Conservation (phyloP, 176 grass and related monocot genomes). For the Puya raimondii region DNA sequence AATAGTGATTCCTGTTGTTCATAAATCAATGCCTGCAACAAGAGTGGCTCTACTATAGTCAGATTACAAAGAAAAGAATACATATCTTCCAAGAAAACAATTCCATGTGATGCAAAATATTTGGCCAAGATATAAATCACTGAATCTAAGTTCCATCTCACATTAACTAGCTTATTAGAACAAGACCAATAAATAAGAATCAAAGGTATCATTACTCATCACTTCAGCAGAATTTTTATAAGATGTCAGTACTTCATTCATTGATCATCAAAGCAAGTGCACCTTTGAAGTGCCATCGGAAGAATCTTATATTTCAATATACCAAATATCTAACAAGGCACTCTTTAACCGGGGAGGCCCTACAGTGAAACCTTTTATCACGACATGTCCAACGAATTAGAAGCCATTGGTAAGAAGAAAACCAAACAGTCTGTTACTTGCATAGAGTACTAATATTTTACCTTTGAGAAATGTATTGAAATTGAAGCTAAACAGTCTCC, state of each 20-base stretch:
- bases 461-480: too few species aligned
- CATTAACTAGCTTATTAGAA: not conserved
- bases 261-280: not conserved
- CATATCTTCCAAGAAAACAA: not conserved
- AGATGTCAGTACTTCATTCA: not conserved
- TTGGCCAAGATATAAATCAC: not conserved
- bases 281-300: not conserved
- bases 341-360: not conserved
- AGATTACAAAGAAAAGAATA: not conserved
- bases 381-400: too few species aligned
- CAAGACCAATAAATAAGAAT: not conserved
- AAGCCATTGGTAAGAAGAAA: too few species aligned
- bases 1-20: not conserved
- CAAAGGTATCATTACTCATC: too few species aligned
- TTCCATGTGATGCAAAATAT: not conserved
- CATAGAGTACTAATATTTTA: too few species aligned
- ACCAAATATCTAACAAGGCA: not conserved
- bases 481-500: not conserved
- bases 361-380: too few species aligned
- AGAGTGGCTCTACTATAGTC: not conserved
- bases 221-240: not conserved
- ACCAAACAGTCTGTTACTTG: too few species aligned
- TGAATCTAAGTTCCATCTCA: not conserved
- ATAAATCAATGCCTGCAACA: slow-evolving; percentile 71
- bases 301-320: not conserved